A percentile compares a stretch with the other conserved stretches of the same genome.
These are phyloP conservation scores for Sungouiella thailandica DNA, from an alignment of 805 yeast genomes.

Conservation along the genomic window DNA sequence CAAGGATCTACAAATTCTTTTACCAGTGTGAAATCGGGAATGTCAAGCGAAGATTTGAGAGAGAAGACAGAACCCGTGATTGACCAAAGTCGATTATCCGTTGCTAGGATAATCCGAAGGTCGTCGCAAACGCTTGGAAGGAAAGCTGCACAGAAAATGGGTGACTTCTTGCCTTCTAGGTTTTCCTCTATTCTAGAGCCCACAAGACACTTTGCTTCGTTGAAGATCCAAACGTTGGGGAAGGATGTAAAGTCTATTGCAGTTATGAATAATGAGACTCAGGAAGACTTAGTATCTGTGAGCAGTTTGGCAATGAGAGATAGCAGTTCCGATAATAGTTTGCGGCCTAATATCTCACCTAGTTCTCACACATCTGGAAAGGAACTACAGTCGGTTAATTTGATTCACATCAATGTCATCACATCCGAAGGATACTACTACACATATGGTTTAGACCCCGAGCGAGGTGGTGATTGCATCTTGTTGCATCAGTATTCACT, in stretches of 20 bases:
- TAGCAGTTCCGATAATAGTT: slow-evolving; percentile 3
- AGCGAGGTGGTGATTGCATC: slow-evolving; percentile 90
- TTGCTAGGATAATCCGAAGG: slow-evolving; percentile 69
- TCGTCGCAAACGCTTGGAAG: slow-evolving; percentile 76
- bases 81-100: slow-evolving; percentile 65
- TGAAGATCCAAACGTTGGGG: slow-evolving; percentile 51
- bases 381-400: slow-evolving; percentile 19
- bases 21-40: slow-evolving; percentile 29
- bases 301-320: slow-evolving; percentile 4
- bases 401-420: slow-evolving; percentile 58
- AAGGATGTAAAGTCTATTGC: slow-evolving; percentile 40
- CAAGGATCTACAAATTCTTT: slow-evolving; percentile 34
- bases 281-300: slow-evolving; percentile 28
- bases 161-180: slow-evolving; percentile 77
- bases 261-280: slow-evolving; percentile 38
- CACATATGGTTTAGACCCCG: slow-evolving; percentile 78
- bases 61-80: slow-evolving; percentile 55
- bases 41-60: slow-evolving; percentile 14
- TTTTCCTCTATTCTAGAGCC: slow-evolving; percentile 85
- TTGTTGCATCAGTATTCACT: slow-evolving; percentile 67
- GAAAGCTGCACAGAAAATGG: slow-evolving; percentile 82
- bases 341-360: slow-evolving; percentile 3
- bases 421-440: slow-evolving; percentile 79
- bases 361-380: slow-evolving; percentile 4
- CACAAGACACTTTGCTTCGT: slow-evolving; percentile 83